Evolutionary conservation across 2,329 filamentous ascomycete genomes (phyloP).

Genomic region (Pseudopithomyces maydicus): DNA sequence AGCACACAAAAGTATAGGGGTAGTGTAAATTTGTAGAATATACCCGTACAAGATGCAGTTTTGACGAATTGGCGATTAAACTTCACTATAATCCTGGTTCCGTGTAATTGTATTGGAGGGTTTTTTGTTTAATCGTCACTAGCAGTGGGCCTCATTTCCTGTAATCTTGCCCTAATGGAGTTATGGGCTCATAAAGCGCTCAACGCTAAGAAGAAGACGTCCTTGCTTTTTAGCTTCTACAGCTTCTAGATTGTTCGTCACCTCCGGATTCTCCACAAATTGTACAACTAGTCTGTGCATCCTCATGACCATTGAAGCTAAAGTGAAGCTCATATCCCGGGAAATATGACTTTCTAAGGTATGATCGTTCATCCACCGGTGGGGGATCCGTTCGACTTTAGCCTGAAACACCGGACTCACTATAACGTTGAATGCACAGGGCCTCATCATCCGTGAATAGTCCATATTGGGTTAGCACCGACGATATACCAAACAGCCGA

Average conservation of each 20-base stretch:
- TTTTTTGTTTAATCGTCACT: too few relatives aligned
- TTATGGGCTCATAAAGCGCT: too few relatives aligned
- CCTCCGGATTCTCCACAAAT: not conserved
- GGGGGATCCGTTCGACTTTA: not conserved
- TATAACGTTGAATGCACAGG: not conserved
- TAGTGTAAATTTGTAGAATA: too few relatives aligned
- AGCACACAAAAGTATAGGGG: too few relatives aligned
- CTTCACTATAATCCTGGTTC: too few relatives aligned
- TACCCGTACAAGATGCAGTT: too few relatives aligned
- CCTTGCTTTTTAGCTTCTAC: not conserved
- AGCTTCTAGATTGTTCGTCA: not conserved
- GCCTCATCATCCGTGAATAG: slow-evolving; percentile 3
- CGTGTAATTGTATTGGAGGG: too few relatives aligned
- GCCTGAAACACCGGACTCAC: not conserved
- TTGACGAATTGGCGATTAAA: too few relatives aligned
- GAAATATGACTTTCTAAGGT: not conserved
- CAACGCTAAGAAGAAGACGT: not conserved
- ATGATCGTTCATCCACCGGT: slow-evolving; percentile 4
- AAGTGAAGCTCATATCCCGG: not conserved
- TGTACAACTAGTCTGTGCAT: not conserved
- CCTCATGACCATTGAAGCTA: not conserved
- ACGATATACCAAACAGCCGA: not conserved
- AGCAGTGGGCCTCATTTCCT: not conserved
- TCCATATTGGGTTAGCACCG: not conserved
- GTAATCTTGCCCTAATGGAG: not conserved